A percentile compares a stretch with the other conserved stretches of the same genome.
These are phyloP conservation scores for Baudoinia panamericana DNA, from an alignment of 495 filamentous ascomycete genomes.

Conservation along the genomic window DNA sequence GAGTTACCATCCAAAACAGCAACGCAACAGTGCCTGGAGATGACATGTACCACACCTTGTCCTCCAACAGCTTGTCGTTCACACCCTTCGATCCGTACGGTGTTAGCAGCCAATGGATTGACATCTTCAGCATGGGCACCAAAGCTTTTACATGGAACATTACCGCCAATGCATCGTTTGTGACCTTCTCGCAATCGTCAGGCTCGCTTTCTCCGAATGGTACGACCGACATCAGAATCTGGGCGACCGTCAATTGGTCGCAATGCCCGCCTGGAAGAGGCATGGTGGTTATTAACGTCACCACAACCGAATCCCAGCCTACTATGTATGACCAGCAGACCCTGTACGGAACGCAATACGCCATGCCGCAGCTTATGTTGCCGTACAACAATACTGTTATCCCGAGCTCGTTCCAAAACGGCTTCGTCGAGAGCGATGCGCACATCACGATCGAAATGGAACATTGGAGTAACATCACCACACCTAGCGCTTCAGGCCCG, in stretches of 20 bases:
- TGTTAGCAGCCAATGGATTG: slow-evolving; percentile 47
- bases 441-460: slow-evolving; percentile 48
- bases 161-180: slow-evolving; percentile 38
- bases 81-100: slow-evolving; percentile 51
- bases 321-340: slow-evolving; percentile 36
- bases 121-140: slow-evolving; percentile 53
- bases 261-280: slow-evolving; percentile 38
- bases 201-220: slow-evolving; percentile 38
- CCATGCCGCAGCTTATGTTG: slow-evolving; percentile 41
- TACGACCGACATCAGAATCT: slow-evolving; percentile 43
- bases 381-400: slow-evolving; percentile 43
- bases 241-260: slow-evolving; percentile 50
- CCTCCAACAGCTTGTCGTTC: slow-evolving; percentile 37
- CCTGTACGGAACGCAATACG: slow-evolving; percentile 40
- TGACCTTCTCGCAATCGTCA: slow-evolving; percentile 41
- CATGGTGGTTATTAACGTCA: slow-evolving; percentile 16
- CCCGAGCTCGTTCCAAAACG: slow-evolving; percentile 42
- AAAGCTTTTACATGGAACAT: slow-evolving; percentile 44
- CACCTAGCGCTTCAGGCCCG: slow-evolving; percentile 31
- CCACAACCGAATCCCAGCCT: slow-evolving; percentile 37
- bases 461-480: slow-evolving; percentile 34
- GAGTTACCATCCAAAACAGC: slow-evolving; percentile 49
- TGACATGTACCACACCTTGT: slow-evolving; percentile 48
- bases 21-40: slow-evolving; percentile 56
- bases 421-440: slow-evolving; percentile 53